These are phyloP conservation scores for Quercus phellos DNA, from an alignment of 331 rosid species.

Conservation along the genomic window DNA sequence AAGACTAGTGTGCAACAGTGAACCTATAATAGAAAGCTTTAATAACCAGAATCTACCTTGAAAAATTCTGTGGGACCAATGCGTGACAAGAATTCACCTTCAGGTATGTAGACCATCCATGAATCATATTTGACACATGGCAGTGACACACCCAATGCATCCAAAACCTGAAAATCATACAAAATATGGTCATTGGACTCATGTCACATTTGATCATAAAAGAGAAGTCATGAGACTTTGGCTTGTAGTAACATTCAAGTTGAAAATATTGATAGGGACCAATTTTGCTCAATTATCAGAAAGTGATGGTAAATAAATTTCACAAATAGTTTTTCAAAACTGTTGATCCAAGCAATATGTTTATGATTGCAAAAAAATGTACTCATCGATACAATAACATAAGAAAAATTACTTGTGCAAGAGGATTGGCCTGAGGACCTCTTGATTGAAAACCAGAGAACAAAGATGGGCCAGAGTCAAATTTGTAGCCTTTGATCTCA, in stretches of 20 bases:
- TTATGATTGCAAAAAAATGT: neutral
- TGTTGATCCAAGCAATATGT: neutral
- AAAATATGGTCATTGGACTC: neutral
- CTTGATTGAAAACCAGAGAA: constrained; percentile 89
- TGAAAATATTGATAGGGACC: neutral
- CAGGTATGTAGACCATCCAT: constrained; percentile 91
- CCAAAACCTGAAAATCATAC: constrained; percentile 57
- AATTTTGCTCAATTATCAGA: neutral
- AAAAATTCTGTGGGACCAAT: constrained; percentile 88
- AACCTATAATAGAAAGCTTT: neutral
- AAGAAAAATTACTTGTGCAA: constrained; percentile 50
- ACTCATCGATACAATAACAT: neutral
- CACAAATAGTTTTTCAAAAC: neutral
- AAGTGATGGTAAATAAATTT: neutral
- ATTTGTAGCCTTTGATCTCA: constrained; percentile 61
- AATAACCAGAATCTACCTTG: constrained; percentile 48
- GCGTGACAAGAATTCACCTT: constrained; percentile 84
- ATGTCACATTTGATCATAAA: neutral
- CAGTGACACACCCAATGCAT: constrained; percentile 77
- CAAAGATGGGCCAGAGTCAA: constrained; percentile 89
- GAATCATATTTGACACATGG: constrained; percentile 81
- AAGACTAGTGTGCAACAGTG: neutral
- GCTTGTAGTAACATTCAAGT: neutral
- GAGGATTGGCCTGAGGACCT: constrained; percentile 93
- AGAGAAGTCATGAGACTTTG: neutral